Conservation (phyloP, 2,329 filamentous ascomycete species). For the Lecanosticta acicola region DNA sequence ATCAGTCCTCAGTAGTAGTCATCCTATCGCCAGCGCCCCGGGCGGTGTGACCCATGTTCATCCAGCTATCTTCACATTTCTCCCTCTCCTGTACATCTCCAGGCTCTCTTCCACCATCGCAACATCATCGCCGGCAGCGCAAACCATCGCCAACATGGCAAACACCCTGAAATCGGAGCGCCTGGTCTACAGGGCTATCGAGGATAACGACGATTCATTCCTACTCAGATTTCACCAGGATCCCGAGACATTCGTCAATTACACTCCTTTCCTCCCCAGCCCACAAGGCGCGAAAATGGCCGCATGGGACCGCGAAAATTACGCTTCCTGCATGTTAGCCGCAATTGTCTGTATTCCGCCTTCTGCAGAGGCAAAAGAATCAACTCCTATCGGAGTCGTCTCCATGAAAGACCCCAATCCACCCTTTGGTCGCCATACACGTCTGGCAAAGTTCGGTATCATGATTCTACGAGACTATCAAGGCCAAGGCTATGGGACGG, state of each 20-base stretch:
- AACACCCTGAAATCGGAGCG: not conserved
- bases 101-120: not conserved
- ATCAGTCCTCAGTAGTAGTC: not conserved
- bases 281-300: slow-evolving; percentile 1
- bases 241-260: slow-evolving; percentile 3
- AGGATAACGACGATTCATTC: slow-evolving; percentile 2
- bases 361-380: not conserved
- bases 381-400: not conserved
- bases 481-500: slow-evolving; percentile 42
- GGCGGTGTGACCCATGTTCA: not conserved
- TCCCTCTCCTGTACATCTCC: not conserved
- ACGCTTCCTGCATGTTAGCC: not conserved
- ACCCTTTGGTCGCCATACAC: not conserved
- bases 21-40: not conserved
- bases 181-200: slow-evolving; percentile 2
- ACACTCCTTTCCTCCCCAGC: not conserved
- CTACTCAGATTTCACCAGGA: slow-evolving; percentile 3
- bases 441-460: slow-evolving; percentile 34
- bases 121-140: not conserved
- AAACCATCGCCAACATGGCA: not conserved
- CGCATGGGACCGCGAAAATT: not conserved
- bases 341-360: not conserved
- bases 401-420: not conserved
- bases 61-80: not conserved
- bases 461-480: slow-evolving; percentile 34